phyloP scores from a whole-genome alignment of 805 yeast species.

The Candida boidinii region DNA sequence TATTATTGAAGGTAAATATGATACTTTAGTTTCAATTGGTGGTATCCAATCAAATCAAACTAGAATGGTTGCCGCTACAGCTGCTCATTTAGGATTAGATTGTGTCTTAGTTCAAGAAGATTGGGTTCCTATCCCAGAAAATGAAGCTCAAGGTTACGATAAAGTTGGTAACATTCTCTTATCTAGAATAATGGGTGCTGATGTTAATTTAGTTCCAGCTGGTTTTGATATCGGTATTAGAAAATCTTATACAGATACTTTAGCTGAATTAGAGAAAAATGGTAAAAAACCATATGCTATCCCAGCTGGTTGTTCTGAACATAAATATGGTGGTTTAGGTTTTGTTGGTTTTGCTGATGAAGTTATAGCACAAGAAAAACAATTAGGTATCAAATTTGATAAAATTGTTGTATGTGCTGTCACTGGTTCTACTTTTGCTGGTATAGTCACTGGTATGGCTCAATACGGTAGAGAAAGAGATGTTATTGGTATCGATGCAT shows the following conservation, averaged over 20 bases:
- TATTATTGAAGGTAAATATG: slow-evolving; percentile 24
- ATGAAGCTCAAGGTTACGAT: slow-evolving; percentile 21
- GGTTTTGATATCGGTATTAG: slow-evolving; percentile 28
- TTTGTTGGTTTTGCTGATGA: slow-evolving; percentile 28
- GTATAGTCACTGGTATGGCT: slow-evolving; percentile 26
- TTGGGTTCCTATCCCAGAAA: slow-evolving; percentile 28
- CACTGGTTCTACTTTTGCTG: slow-evolving; percentile 27
- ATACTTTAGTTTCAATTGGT: slow-evolving; percentile 26
- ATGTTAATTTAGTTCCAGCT: slow-evolving; percentile 24
- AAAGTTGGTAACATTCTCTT: slow-evolving; percentile 28
- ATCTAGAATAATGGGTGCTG: slow-evolving; percentile 28
- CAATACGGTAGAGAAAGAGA: slow-evolving; percentile 24
- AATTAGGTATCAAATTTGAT: slow-evolving; percentile 24
- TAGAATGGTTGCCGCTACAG: slow-evolving; percentile 27
- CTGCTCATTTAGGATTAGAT: slow-evolving; percentile 26
- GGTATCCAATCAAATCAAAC: slow-evolving; percentile 28
- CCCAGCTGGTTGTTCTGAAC: slow-evolving; percentile 30
- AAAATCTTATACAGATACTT: slow-evolving; percentile 24
- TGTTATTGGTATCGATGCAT: slow-evolving; percentile 28
- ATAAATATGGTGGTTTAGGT: slow-evolving; percentile 27
- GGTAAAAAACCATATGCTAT: slow-evolving; percentile 28
- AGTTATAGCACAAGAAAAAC: slow-evolving; percentile 24
- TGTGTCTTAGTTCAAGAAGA: slow-evolving; percentile 28
- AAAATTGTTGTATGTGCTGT: slow-evolving; percentile 28
- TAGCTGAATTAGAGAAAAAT: slow-evolving; percentile 16